Percentiles rank a stretch among this genome's conserved stretches.
Evolutionary conservation across 345 rosid species (phyloP).

Genomic region (Brassica carinata): DNA sequence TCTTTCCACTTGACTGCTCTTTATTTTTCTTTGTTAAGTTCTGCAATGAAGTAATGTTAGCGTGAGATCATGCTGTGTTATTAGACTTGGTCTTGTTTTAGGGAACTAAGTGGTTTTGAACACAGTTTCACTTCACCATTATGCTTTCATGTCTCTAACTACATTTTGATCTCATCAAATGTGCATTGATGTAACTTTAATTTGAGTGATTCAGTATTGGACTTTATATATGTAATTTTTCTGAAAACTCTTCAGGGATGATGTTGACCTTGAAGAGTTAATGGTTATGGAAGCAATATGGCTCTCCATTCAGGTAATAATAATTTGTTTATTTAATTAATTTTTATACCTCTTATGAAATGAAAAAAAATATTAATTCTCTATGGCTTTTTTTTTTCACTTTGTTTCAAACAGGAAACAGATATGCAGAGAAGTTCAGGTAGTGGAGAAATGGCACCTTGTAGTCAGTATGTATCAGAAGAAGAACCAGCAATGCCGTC

Average conservation of each 20-base stretch:
- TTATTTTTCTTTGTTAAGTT: not conserved
- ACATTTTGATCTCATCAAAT: not conserved
- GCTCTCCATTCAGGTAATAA: slow-evolving; percentile 86
- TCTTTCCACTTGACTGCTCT: not conserved
- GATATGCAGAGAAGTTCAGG: slow-evolving; percentile 49
- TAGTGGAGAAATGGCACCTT: slow-evolving; percentile 45
- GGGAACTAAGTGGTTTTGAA: not conserved
- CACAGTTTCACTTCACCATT: not conserved
- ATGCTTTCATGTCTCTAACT: not conserved
- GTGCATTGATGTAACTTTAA: not conserved
- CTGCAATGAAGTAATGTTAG: not conserved
- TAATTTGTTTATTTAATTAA: not conserved
- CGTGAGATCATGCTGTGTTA: not conserved
- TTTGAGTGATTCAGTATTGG: slow-evolving; percentile 11
- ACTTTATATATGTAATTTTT: slow-evolving; percentile 7
- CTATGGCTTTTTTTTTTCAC: not conserved
- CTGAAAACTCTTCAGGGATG: slow-evolving; percentile 59
- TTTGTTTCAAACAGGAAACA: slow-evolving; percentile 54
- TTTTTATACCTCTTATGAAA: not conserved
- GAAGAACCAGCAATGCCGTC: slow-evolving; percentile 56
- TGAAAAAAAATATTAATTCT: not conserved
- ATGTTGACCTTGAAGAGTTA: slow-evolving; percentile 91
- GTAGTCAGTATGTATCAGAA: slow-evolving; percentile 55
- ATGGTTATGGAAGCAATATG: slow-evolving; percentile 98
- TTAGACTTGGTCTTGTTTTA: not conserved